Percentiles rank a stretch among this genome's conserved stretches.
Evolutionary conservation across 2,329 filamentous ascomycete genomes (phyloP).

Genomic region (Pseudopithomyces chartarum): DNA sequence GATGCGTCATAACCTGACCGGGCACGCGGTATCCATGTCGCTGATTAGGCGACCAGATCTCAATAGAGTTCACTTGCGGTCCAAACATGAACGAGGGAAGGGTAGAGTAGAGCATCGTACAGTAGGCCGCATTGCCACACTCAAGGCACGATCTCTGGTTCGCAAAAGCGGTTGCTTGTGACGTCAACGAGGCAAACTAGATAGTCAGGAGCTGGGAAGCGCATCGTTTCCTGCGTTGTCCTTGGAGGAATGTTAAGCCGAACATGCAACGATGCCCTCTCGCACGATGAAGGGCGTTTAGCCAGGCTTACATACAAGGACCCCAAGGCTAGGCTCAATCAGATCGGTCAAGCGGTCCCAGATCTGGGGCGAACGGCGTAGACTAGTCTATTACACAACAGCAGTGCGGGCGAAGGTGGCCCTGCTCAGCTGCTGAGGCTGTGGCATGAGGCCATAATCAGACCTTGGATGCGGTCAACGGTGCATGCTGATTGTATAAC

Average conservation of each 20-base stretch:
- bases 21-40: background rate
- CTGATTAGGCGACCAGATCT: background rate
- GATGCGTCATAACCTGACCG: background rate
- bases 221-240: background rate
- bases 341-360: background rate
- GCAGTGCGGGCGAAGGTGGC: background rate
- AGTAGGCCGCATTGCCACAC: too few species aligned
- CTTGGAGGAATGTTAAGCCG: background rate
- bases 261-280: background rate
- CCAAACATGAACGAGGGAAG: too few species aligned
- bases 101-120: too few species aligned
- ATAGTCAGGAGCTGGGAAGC: background rate
- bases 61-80: too few species aligned
- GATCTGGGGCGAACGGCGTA: background rate
- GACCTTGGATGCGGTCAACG: background rate
- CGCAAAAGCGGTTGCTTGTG: background rate
- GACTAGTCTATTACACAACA: background rate
- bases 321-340: background rate
- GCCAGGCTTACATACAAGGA: background rate
- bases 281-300: constrained; percentile 1
- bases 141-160: background rate
- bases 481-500: background rate
- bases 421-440: background rate
- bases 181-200: background rate
- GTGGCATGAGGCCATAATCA: background rate